These are phyloP conservation scores for Zygoascus flipseniorum DNA, from an alignment of 805 yeast species.

Conservation along the genomic window DNA sequence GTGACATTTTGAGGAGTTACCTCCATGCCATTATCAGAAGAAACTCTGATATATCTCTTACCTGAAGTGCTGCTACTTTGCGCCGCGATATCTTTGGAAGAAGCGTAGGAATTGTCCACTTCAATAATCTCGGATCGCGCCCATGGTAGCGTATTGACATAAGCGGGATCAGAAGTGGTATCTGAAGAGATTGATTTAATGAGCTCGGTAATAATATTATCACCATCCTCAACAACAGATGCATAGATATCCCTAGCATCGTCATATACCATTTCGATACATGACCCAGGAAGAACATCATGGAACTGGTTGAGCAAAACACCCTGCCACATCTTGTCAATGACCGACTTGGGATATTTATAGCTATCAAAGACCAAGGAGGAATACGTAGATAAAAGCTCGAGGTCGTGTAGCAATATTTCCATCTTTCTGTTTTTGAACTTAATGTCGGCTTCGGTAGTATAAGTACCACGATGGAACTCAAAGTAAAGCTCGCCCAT, in stretches of 20 bases:
- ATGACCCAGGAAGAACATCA: conserved; percentile 93
- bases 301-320: conserved; percentile 89
- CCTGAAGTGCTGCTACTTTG: not conserved
- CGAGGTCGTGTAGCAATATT: conserved; percentile 70
- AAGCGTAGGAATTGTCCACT: conserved; percentile 19
- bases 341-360: conserved; percentile 60
- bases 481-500: conserved; percentile 86
- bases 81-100: not conserved
- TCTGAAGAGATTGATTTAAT: conserved; percentile 16
- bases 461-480: conserved; percentile 92
- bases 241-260: conserved; percentile 64
- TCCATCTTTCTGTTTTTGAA: conserved; percentile 68
- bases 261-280: conserved; percentile 90
- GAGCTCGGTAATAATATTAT: conserved; percentile 44
- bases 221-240: conserved; percentile 46
- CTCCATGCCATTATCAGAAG: not conserved
- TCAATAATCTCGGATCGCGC: conserved; percentile 38
- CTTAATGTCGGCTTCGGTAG: conserved; percentile 82
- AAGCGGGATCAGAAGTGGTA: conserved; percentile 34
- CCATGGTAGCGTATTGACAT: conserved; percentile 59
- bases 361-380: conserved; percentile 47
- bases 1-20: not conserved
- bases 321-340: conserved; percentile 76
- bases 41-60: not conserved
- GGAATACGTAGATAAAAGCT: conserved; percentile 67